phyloP scores from a whole-genome alignment of 1,139 yeast genomes.

The Yamadazyma mexicana region DNA sequence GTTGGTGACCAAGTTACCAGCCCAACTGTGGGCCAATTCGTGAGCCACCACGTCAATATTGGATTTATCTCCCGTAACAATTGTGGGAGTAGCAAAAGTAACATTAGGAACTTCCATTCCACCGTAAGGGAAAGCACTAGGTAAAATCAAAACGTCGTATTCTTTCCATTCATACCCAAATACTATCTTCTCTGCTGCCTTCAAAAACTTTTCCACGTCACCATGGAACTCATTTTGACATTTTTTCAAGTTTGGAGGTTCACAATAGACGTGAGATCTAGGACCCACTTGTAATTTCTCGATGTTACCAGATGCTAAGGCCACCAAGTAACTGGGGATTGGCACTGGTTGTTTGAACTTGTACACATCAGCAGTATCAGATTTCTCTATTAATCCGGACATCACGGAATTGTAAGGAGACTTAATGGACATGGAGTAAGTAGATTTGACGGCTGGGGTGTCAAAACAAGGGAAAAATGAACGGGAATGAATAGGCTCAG shows the following conservation, averaged over 20 bases:
- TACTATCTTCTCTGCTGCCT: conserved; percentile 78
- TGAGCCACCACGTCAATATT: conserved; percentile 90
- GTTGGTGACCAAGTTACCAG: conserved; percentile 87
- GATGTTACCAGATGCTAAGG: conserved; percentile 84
- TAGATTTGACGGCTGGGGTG: conserved; percentile 80
- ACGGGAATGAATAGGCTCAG: conserved; percentile 91
- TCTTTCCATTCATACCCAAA: conserved; percentile 84
- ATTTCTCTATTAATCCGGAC: conserved; percentile 55
- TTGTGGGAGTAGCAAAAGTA: conserved; percentile 89
- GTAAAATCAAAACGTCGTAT: conserved; percentile 79
- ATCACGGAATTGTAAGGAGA: conserved; percentile 70
- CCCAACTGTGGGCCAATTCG: conserved; percentile 91
- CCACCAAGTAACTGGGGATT: conserved; percentile 80
- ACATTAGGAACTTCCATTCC: conserved; percentile 96
- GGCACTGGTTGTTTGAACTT: conserved; percentile 74
- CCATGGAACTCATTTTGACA: conserved; percentile 79
- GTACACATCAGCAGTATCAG: conserved; percentile 25
- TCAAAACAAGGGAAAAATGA: conserved; percentile 89
- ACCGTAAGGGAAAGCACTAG: conserved; percentile 87
- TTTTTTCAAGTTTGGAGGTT: conserved; percentile 65
- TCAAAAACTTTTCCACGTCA: conserved; percentile 78
- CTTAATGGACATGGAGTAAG: conserved; percentile 56
- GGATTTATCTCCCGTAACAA: conserved; percentile 81
- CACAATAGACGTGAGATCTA: conserved; percentile 78
- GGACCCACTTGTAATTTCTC: conserved; percentile 76